Evolutionary conservation across 371 early-diverging fungal species (phyloP).

Genomic region (Capniomyces stellatus): DNA sequence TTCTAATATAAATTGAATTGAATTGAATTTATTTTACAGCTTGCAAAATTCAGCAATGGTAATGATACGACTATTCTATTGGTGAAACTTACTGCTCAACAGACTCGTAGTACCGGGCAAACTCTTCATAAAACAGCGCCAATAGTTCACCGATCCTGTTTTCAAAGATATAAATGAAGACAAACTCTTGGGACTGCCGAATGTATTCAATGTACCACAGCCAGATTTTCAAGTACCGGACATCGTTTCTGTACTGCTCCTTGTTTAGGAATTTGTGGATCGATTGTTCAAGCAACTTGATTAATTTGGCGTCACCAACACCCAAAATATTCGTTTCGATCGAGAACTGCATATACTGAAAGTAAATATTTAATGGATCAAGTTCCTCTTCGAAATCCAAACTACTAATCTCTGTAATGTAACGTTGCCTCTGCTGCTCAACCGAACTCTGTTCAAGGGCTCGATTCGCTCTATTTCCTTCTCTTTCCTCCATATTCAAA

Average conservation of each 20-base stretch:
- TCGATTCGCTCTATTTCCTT: too few relatives aligned
- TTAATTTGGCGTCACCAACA: constrained; percentile 31
- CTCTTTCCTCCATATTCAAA: too few relatives aligned
- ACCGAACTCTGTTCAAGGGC: too few relatives aligned
- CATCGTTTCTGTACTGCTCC: constrained; percentile 49
- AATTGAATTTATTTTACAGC: neutral
- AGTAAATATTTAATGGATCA: constrained; percentile 60
- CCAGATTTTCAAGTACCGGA: constrained; percentile 56
- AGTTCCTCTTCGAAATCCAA: constrained; percentile 33
- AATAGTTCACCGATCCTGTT: constrained; percentile 49
- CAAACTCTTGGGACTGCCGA: constrained; percentile 31
- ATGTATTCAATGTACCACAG: constrained; percentile 38
- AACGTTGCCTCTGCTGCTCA: constrained; percentile 8
- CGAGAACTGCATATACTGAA: constrained; percentile 54
- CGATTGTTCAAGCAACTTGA: constrained; percentile 36
- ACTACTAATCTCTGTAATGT: constrained; percentile 27
- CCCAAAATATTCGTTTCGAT: constrained; percentile 49
- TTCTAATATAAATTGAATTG: constrained; percentile 13
- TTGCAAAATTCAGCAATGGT: neutral
- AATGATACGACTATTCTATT: neutral
- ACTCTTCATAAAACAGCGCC: constrained; percentile 59
- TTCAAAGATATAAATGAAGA: constrained; percentile 45
- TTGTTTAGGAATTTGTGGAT: constrained; percentile 38
- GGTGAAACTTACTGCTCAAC: constrained; percentile 9
- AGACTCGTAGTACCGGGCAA: constrained; percentile 37